Base-by-base conservation (phyloP, 257 asterid genomes). In the Nyctanthes arbortristis region DNA sequence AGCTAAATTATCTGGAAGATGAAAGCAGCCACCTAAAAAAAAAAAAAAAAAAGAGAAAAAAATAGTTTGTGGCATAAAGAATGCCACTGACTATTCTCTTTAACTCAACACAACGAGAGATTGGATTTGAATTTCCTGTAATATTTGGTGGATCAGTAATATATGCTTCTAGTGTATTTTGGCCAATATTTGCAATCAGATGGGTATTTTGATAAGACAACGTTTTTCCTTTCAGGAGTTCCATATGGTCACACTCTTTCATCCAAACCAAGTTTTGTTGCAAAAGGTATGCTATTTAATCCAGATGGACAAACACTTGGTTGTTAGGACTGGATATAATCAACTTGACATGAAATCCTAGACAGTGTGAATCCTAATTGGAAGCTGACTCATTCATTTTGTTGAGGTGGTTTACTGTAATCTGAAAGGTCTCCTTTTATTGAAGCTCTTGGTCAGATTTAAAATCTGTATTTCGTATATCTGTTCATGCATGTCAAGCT, bases 211-310 rank as follows among this genome's bases (percentile, higher is more conserved):
- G 85, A 88, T 79, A n/a, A n/a, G n/a, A 78, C 67, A 76, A 58
- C 79, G 75, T 71, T 78, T 76, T 84, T 79, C 81, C 78, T 83
- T 82, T 81, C 99, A 93, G 99, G 99, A 77, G 82, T 81, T 73
- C 96, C 96, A 59, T 88, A 84, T 75, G 97, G 97, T 70, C 96
- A 82, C 68, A 78, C 87, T 84, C 82, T 86, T 87, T 82, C 96
- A 67, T 78, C 96, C 79, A 89, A 85, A 82, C 95, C 87, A 89
- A 80, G 88, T 84, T 83, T 84, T 83, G 87, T 82, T 68, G 88
- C 90, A 25, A 93, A 93, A 89, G 99, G 97, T 93, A 86, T 83
- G 93, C 75, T 65, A 63, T 80, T 79, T 69, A 75, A 43, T 59
- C 67, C 55, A 65, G 63, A 70, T 64, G 37, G 32, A 9, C 61